These are phyloP conservation scores for Oenanthe sinensis DNA, from an alignment of 129 eudicot genomes.

Conservation along the genomic window DNA sequence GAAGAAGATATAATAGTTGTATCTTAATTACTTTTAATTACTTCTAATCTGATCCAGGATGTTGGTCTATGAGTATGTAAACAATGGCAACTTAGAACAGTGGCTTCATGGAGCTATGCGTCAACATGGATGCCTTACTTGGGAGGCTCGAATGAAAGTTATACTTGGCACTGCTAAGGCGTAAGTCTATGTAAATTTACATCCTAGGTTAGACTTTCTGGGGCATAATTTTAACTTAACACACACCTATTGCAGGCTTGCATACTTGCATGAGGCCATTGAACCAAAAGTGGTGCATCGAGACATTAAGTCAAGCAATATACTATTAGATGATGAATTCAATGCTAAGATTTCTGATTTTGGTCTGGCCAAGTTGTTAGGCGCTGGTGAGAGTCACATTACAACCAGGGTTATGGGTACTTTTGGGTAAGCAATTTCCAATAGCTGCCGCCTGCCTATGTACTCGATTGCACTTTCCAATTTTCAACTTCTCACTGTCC, in stretches of 20 bases:
- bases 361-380: constrained; percentile 80
- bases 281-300: constrained; percentile 92
- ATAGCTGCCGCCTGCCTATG: background rate
- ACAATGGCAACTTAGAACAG: constrained; percentile 74
- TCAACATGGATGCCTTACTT: constrained; percentile 68
- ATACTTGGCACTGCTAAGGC: constrained; percentile 80
- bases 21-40: background rate
- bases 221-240: background rate
- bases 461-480: background rate
- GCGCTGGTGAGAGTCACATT: constrained; percentile 78
- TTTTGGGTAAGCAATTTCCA: constrained; percentile 42
- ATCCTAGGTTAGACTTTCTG: background rate
- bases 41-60: constrained; percentile 26
- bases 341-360: constrained; percentile 80
- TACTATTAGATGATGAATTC: constrained; percentile 61
- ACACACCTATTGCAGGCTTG: constrained; percentile 37
- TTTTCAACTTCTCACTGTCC: background rate
- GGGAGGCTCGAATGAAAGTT: constrained; percentile 82
- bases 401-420: constrained; percentile 90
- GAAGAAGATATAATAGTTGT: background rate
- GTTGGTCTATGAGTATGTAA: constrained; percentile 80
- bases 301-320: constrained; percentile 83
- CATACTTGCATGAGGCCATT: constrained; percentile 79
- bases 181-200: constrained; percentile 33
- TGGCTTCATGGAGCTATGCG: constrained; percentile 89